Percentiles rank a stretch among this genome's conserved stretches.
phyloP scores from a whole-genome alignment of 139 green algal genomes.

The Coccomyxa sp. region DNA sequence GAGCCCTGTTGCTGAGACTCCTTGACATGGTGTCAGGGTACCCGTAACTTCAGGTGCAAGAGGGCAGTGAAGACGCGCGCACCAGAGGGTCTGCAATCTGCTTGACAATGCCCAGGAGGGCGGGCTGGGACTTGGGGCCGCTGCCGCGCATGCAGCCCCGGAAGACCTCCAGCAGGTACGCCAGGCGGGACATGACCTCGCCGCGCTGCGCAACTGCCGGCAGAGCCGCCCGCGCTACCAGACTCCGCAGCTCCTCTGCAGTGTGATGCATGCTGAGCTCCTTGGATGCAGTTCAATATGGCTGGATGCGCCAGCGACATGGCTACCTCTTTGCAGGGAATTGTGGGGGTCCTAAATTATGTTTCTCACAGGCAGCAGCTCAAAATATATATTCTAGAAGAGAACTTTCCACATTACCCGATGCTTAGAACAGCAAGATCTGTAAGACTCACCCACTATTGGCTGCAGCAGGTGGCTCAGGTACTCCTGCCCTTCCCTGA shows the following conservation, averaged over 20 bases:
- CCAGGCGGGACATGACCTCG: slow-evolving; percentile 32
- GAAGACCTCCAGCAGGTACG: slow-evolving; percentile 59
- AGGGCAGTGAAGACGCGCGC: too few species aligned
- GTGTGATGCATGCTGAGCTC: background rate
- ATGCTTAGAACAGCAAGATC: background rate
- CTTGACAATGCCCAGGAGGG: slow-evolving; percentile 22
- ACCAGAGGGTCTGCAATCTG: background rate
- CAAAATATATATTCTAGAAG: background rate
- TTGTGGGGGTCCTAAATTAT: background rate
- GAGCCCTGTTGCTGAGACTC: background rate
- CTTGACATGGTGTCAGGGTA: background rate
- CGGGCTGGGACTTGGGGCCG: slow-evolving; percentile 33
- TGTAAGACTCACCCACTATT: slow-evolving; percentile 4
- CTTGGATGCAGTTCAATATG: too few species aligned
- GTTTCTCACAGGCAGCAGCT: background rate
- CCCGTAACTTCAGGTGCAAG: too few species aligned
- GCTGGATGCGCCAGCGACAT: too few species aligned
- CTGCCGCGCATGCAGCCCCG: slow-evolving; percentile 52
- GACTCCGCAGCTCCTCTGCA: slow-evolving; percentile 11
- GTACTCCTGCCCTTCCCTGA: slow-evolving; percentile 4
- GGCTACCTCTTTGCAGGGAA: background rate
- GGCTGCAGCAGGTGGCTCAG: slow-evolving; percentile 28
- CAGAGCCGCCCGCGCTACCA: slow-evolving; percentile 18
- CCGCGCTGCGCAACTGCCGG: slow-evolving; percentile 19
- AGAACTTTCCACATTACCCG: too few species aligned